Conservation (phyloP, 805 yeast species). For the Nakazawaea peltata region DNA sequence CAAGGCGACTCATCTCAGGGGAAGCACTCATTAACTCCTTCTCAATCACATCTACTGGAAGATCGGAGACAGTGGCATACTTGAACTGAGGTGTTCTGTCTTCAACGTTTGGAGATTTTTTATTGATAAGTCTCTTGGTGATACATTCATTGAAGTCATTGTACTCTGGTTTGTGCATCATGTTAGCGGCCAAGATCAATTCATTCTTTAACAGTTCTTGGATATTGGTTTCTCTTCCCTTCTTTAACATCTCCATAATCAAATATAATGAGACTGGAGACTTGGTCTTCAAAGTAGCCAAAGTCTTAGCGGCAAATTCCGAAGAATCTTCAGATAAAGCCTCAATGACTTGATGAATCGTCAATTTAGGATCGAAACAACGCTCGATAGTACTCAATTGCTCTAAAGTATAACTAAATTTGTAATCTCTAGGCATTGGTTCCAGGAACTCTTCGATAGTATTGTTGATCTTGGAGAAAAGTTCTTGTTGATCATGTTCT, state of each 20-base stretch:
- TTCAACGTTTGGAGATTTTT: constrained; percentile 21
- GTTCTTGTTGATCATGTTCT: constrained; percentile 20
- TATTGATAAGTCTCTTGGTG: constrained; percentile 42
- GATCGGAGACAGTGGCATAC: constrained; percentile 52
- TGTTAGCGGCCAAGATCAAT: constrained; percentile 66
- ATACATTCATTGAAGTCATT: constrained; percentile 45
- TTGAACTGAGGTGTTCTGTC: constrained; percentile 17
- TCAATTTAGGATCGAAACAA: constrained; percentile 44
- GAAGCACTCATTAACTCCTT: constrained; percentile 34
- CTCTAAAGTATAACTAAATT: constrained; percentile 46
- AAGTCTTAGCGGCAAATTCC: constrained; percentile 56
- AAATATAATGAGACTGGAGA: constrained; percentile 77
- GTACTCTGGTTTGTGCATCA: constrained; percentile 45
- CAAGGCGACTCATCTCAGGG: constrained; percentile 16
- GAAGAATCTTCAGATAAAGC: constrained; percentile 47
- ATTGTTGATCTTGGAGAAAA: constrained; percentile 52
- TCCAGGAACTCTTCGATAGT: constrained; percentile 76
- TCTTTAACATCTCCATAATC: constrained; percentile 58
- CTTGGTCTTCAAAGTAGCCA: constrained; percentile 49
- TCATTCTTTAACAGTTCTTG: constrained; percentile 65
- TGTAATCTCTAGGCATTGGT: constrained; percentile 54
- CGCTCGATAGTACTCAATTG: constrained; percentile 59
- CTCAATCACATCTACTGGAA: constrained; percentile 52
- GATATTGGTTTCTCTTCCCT: constrained; percentile 50
- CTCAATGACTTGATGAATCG: constrained; percentile 47